Conservation (phyloP, 2,329 filamentous ascomycete species). For the Diaporthe sp. region DNA sequence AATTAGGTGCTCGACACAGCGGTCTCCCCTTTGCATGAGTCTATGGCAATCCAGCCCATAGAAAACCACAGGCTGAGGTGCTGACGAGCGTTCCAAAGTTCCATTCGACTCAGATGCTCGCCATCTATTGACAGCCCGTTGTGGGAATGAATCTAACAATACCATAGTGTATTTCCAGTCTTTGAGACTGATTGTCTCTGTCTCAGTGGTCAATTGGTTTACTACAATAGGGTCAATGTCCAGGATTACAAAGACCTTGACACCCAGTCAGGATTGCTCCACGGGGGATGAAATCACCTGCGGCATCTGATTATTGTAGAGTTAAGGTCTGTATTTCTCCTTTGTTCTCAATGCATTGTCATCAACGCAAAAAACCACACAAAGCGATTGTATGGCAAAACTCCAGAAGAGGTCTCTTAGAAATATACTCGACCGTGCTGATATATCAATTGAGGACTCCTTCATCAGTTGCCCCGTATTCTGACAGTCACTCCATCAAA, state of each 20-base stretch:
- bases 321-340: neutral
- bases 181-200: neutral
- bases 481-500: too few species aligned
- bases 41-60: too few species aligned
- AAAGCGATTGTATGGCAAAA: neutral
- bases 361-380: neutral
- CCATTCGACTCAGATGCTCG: accelerated
- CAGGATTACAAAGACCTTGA: neutral
- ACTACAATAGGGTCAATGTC: neutral
- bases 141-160: neutral
- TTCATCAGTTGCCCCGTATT: too few species aligned
- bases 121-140: neutral
- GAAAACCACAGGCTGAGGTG: too few species aligned
- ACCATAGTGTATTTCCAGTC: neutral
- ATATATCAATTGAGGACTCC: neutral
- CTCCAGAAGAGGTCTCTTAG: accelerated
- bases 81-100: too few species aligned
- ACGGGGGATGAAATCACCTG: neutral
- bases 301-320: neutral
- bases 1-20: too few species aligned
- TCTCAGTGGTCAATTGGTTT: neutral
- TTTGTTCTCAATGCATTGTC: neutral
- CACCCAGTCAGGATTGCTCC: neutral
- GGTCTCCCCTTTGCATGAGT: too few species aligned
- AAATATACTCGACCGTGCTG: neutral